Base-by-base conservation (phyloP, 169 alveolate genomes). In the Plasmodium gonderi region DNA sequence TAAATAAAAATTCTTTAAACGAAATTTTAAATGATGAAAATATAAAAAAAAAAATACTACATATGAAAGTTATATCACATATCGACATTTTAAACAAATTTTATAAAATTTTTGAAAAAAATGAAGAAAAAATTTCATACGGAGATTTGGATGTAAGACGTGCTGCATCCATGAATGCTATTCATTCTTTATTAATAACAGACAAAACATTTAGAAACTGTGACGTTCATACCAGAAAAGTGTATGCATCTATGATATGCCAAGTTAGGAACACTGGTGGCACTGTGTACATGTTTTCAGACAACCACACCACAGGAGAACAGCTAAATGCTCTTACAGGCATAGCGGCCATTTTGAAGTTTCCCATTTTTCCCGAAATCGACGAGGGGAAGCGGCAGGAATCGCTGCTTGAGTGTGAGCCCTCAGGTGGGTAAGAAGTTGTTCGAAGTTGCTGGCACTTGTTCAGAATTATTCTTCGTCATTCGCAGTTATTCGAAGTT, bases 291-390 rank as follows among this genome's bases (percentile, higher is more conserved):
- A 90, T 83, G 49, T 89, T 95, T 49, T 94, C 97, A 0, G 97
- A 95, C 74, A 90, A 90, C 38, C 97, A 95, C 81, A 81, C 90
- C 51, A 78, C 97, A 17, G 94, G 96, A 6, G 96, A 94, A 75
- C 95, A 91, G 81, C 47, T 95, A 31, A 91, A 81, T 49, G 80
- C 94, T 2, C 54, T 95, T n/a, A 93, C 96, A 7, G 97, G 97
- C 3, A 68, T 93, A 11, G 96, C 92, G 17, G 96, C 97, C 38
- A 80, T 95, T 67, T 82, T 95, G 23, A 91, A 96, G 36, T 90
- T 87, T 17, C 92, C 91, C 29, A 33, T 82, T 36, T 45, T 33
- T 54, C 23, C 31, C 42, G 67, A 72, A 23, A 75, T 36, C 42
- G 12, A 2, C 17, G 54, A 14, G 11, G 29, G 44, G 54, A 14